These are phyloP conservation scores for Blumeria hordei DNA, from an alignment of 2,329 filamentous ascomycete genomes.

Conservation along the genomic window DNA sequence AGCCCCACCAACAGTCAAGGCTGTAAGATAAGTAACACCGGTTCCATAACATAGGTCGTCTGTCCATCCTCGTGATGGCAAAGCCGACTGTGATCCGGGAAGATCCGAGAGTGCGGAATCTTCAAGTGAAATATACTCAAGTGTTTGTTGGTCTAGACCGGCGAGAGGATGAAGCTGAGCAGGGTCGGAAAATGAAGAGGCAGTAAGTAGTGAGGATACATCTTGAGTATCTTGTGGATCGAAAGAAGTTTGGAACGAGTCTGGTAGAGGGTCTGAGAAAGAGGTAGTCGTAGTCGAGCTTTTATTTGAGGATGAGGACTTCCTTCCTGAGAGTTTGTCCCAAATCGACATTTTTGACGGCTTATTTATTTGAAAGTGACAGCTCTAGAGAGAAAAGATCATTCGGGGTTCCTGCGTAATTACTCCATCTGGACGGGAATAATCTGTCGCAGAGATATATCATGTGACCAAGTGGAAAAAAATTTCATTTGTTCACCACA, in stretches of 20 bases:
- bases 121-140: conserved; percentile 89
- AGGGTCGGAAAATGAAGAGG: conserved; percentile 58
- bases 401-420: too few species aligned
- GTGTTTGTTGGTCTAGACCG: conserved; percentile 71
- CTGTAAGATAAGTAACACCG: conserved; percentile 79
- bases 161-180: conserved; percentile 79
- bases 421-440: too few species aligned
- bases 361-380: not conserved
- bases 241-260: conserved; percentile 31
- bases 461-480: too few species aligned
- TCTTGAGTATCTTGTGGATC: conserved; percentile 53
- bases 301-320: conserved; percentile 12
- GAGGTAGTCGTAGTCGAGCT: conserved; percentile 5
- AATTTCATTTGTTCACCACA: too few species aligned
- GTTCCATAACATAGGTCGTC: conserved; percentile 97
- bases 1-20: conserved; percentile 59
- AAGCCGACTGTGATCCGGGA: conserved; percentile 62
- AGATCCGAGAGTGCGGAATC: conserved; percentile 72
- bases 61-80: conserved; percentile 90
- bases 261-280: conserved; percentile 12
- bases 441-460: too few species aligned
- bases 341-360: conserved; percentile 16
- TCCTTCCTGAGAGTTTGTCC: conserved; percentile 17
- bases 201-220: conserved; percentile 66
- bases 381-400: too few species aligned